These are phyloP conservation scores for Poronia punctata DNA, from an alignment of 495 filamentous ascomycete genomes.

Conservation along the genomic window DNA sequence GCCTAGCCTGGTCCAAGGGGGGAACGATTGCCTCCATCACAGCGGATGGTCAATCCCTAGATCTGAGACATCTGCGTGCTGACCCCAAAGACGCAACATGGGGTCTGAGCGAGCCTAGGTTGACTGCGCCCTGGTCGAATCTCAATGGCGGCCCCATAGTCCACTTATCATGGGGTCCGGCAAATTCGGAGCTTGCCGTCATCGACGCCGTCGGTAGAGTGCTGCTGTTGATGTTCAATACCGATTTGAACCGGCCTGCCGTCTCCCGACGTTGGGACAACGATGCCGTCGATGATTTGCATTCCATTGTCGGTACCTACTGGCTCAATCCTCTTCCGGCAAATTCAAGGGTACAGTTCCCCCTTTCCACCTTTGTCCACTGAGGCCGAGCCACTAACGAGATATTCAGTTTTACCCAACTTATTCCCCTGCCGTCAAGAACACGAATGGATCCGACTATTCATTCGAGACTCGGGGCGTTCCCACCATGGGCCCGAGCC, in stretches of 20 bases:
- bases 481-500: slow-evolving; percentile 57
- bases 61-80: slow-evolving; percentile 64
- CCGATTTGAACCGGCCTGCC: slow-evolving; percentile 60
- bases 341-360: slow-evolving; percentile 13
- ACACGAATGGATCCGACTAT: slow-evolving; percentile 31
- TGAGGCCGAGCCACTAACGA: slow-evolving; percentile 14
- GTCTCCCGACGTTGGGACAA: slow-evolving; percentile 45
- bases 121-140: slow-evolving; percentile 25
- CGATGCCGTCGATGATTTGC: slow-evolving; percentile 63
- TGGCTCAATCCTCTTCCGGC: slow-evolving; percentile 49
- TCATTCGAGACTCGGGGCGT: slow-evolving; percentile 40
- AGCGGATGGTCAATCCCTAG: slow-evolving; percentile 58
- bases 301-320: slow-evolving; percentile 72
- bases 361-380: not conserved
- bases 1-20: slow-evolving; percentile 80
- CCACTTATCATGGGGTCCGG: slow-evolving; percentile 76
- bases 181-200: slow-evolving; percentile 63
- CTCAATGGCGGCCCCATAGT: slow-evolving; percentile 50
- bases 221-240: slow-evolving; percentile 54
- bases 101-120: slow-evolving; percentile 58
- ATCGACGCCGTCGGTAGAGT: slow-evolving; percentile 69
- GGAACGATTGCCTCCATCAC: slow-evolving; percentile 83
- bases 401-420: slow-evolving; percentile 16
- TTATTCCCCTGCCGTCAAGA: slow-evolving; percentile 41
- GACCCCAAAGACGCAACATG: slow-evolving; percentile 66